Evolutionary conservation across 768 basidiomycete genomes (phyloP).

Genomic region (Termitomyces sp.): DNA sequence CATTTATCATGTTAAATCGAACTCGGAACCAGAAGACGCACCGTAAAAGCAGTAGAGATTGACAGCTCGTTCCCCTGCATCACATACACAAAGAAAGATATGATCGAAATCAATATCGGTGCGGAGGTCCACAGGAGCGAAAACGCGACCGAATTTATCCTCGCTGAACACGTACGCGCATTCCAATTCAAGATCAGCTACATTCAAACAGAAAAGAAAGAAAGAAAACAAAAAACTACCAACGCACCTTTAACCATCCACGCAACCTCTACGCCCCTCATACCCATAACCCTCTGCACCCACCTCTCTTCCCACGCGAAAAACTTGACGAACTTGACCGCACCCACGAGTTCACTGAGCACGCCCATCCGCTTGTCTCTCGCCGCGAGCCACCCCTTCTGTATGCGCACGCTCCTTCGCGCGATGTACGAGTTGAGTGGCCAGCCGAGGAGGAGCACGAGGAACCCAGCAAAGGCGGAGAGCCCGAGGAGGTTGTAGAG

Average conservation of each 20-base stretch:
- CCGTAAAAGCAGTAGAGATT: conserved; percentile 80
- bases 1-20: background rate
- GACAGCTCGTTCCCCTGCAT: conserved; percentile 70
- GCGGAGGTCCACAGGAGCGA: conserved; percentile 67
- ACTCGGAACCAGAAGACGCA: conserved; percentile 22
- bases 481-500: conserved; percentile 69
- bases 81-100: conserved; percentile 74
- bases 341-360: conserved; percentile 71
- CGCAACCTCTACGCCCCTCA: conserved; percentile 63
- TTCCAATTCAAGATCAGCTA: background rate
- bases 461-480: conserved; percentile 67
- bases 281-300: conserved; percentile 60
- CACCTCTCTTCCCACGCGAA: conserved; percentile 80
- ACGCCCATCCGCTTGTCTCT: conserved; percentile 76
- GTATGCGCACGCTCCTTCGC: conserved; percentile 51
- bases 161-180: conserved; percentile 28
- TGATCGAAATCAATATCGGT: conserved; percentile 75
- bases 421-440: conserved; percentile 70
- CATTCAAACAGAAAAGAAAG: background rate
- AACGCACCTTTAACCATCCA: conserved; percentile 69
- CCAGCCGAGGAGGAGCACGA: conserved; percentile 60
- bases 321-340: conserved; percentile 79
- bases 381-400: conserved; percentile 45
- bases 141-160: conserved; percentile 71
- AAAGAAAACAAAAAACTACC: too few relatives aligned